Conservation (phyloP, 306 rosid genomes). For the Medicago lupulina region DNA sequence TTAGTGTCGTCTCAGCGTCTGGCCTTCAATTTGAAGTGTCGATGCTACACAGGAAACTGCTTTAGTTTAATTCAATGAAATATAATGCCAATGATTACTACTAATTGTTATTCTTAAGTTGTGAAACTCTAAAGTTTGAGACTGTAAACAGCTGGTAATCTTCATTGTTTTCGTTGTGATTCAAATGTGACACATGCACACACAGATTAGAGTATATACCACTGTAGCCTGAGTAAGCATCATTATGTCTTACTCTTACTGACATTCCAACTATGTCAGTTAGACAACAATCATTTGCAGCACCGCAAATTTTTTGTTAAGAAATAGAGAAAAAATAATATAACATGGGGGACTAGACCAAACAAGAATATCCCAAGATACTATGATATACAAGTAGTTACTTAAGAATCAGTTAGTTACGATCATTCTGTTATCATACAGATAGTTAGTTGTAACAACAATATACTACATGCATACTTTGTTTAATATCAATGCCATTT, state of each 20-base stretch:
- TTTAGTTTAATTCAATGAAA: background rate
- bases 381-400: too few species aligned
- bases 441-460: conserved; percentile 4
- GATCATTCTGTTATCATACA: background rate
- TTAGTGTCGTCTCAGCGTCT: background rate
- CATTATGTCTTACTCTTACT: too few species aligned
- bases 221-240: background rate
- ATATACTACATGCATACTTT: background rate
- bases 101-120: background rate
- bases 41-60: background rate
- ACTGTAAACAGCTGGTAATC: background rate
- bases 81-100: background rate
- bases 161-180: conserved; percentile 8
- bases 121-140: background rate
- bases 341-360: too few species aligned
- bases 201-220: background rate
- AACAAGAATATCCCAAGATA: too few species aligned
- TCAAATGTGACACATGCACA: background rate
- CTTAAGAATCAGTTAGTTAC: background rate
- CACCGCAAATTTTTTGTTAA: too few species aligned
- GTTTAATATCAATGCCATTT: background rate
- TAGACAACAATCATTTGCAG: too few species aligned
- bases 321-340: too few species aligned
- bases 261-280: too few species aligned
- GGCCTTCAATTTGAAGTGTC: background rate